Evolutionary conservation across 352 stramenopile species (phyloP).

Genomic region (Hyaloperonospora brassicae): DNA sequence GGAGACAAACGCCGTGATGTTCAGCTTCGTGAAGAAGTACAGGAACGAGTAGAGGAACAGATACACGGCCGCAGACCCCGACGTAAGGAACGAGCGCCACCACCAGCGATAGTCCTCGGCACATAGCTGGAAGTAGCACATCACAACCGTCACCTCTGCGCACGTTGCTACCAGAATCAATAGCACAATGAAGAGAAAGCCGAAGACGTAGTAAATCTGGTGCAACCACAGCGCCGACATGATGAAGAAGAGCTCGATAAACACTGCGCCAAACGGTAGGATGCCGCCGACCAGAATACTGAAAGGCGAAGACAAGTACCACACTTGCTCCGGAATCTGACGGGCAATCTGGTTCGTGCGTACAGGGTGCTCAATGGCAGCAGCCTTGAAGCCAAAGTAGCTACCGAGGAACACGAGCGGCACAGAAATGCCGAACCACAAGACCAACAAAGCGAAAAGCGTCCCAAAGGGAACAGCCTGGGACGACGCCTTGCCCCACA

Average conservation of each 20-base stretch:
- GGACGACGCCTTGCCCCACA: conserved; percentile 83
- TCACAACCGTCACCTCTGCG: conserved; percentile 97
- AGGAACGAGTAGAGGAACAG: conserved; percentile 99
- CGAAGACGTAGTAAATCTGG: conserved; percentile 99
- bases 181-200: conserved; percentile 98
- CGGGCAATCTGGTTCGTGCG: conserved; percentile 87
- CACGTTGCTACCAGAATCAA: conserved; percentile 97
- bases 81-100: conserved; percentile 95
- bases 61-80: conserved; percentile 93
- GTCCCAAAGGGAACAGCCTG: conserved; percentile 93
- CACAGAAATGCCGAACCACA: conserved; percentile 97
- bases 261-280: conserved; percentile 98
- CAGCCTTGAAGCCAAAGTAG: conserved; percentile 93
- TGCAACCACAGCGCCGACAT: conserved; percentile 99
- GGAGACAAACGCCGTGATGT: conserved; percentile 92
- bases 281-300: conserved; percentile 96
- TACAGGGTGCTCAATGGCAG: conserved; percentile 83
- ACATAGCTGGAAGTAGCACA: conserved; percentile 99
- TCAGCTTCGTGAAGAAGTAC: conserved; percentile 97
- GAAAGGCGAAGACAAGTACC: conserved; percentile 92
- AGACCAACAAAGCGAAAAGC: conserved; percentile 93
- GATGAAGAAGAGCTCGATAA: conserved; percentile 99
- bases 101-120: conserved; percentile 99
- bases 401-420: conserved; percentile 97
- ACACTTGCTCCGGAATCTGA: conserved; percentile 91